Base-by-base conservation (phyloP, 2,329 filamentous ascomycete genomes). In the Cephalotrichum gorgonifer region DNA sequence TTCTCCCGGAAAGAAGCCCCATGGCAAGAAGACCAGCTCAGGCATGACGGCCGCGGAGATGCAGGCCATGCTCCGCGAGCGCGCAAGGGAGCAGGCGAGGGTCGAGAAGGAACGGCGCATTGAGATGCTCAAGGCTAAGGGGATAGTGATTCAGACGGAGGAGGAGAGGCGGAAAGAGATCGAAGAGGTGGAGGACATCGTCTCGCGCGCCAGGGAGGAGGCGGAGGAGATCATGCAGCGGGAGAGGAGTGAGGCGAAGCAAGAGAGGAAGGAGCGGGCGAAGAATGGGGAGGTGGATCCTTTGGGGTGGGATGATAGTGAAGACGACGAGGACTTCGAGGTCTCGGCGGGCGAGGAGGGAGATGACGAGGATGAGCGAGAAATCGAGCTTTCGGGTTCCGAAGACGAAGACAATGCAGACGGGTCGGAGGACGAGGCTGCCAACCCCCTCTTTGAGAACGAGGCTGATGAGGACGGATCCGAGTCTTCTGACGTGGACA, bases 91-190 rank as follows among this genome's bases (percentile, higher is more conserved):
- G 52, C 93, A 98, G 64, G 90, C 89, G 42, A 81, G 81, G 52
- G 66, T 78, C 39, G 88, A 93, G 62, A 82, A 88, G 48, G 79
- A 87, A 52, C 83, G 87, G 55, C 84, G 84, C 49, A 75, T 97
- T 20, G 81, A 88, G 50, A 76, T 83, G 56, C 75, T 98, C 38
- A 81, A 79, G 58, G 83, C 85, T 11, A 88, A 86, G 64, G 93
- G 93, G 7, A 76, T 96, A 25, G 71, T 85, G 23, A 73, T 97
- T 17, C 85, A 90, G 62, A 95, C 87, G 1, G 80, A 83, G 2
- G 91, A 96, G 64, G 90, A 98, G 63, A 81, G 87, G 20, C 86
- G 90, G 60, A 79, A 80, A 30, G 85, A 95, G 61, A 80, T 88
- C 63, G 81, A 86, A 50, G 81, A 90, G 51, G 81, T 95, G 12